Evolutionary conservation across 225 moss, liverwort and hornwort genomes (phyloP).

Genomic region (Ulota crispa): DNA sequence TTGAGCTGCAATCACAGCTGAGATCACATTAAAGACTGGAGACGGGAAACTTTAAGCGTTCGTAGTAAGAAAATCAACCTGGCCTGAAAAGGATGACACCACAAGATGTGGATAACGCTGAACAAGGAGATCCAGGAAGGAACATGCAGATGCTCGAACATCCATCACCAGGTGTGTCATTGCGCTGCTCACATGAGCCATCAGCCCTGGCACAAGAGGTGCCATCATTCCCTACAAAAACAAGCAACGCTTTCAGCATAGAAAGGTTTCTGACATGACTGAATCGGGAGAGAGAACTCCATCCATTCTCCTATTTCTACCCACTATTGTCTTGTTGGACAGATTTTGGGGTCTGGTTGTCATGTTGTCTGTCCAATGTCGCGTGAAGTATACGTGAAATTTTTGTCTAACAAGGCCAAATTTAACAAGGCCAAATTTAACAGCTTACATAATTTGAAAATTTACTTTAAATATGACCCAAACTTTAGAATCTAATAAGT

Average conservation of each 20-base stretch:
- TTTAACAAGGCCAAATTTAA: too few relatives aligned
- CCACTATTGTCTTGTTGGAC: too few relatives aligned
- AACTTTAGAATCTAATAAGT: too few relatives aligned
- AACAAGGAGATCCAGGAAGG: slow-evolving; percentile 77
- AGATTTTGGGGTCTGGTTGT: too few relatives aligned
- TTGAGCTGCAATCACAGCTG: neutral
- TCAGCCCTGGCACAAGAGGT: slow-evolving; percentile 84
- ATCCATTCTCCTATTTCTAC: neutral
- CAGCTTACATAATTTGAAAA: too few relatives aligned
- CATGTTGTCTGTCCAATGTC: too few relatives aligned
- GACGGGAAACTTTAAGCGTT: slow-evolving; percentile 13
- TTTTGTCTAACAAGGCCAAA: too few relatives aligned
- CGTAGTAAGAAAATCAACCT: slow-evolving; percentile 54
- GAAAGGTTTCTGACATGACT: neutral
- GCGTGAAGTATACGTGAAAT: too few relatives aligned
- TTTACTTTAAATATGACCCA: too few relatives aligned
- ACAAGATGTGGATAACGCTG: slow-evolving; percentile 77
- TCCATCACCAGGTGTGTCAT: slow-evolving; percentile 95
- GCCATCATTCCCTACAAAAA: slow-evolving; percentile 83
- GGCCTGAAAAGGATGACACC: slow-evolving; percentile 62
- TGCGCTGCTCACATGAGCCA: slow-evolving; percentile 97
- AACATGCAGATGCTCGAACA: slow-evolving; percentile 84
- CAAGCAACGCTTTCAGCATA: slow-evolving; percentile 15
- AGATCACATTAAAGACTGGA: neutral
- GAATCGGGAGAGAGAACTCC: neutral